Percentiles rank a stretch among this genome's conserved stretches.
Evolutionary conservation across 768 basidiomycete genomes (phyloP).

Genomic region (Leccinum fibrillosum): DNA sequence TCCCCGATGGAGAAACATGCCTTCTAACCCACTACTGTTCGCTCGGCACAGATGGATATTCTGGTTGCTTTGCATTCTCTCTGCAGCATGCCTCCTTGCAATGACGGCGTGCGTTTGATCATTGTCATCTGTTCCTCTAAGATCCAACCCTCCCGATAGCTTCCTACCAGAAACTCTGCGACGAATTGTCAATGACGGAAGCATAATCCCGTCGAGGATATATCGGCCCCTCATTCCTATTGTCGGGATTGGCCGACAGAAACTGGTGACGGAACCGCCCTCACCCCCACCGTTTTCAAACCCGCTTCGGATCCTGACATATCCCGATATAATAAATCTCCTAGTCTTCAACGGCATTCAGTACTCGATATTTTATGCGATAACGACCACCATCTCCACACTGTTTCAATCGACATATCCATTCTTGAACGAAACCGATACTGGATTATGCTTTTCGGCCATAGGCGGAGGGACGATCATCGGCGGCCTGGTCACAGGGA

Average conservation of each 20-base stretch:
- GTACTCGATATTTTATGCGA: slow-evolving; percentile 48
- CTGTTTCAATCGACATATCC: slow-evolving; percentile 50
- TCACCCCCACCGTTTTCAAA: slow-evolving; percentile 32
- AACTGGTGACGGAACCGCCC: background rate
- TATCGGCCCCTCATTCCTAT: slow-evolving; percentile 27
- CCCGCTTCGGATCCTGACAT: slow-evolving; percentile 35
- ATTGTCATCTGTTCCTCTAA: too few relatives aligned
- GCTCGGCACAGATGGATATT: slow-evolving; percentile 19
- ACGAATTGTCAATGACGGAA: slow-evolving; percentile 29
- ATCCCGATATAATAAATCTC: slow-evolving; percentile 36
- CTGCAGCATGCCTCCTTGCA: slow-evolving; percentile 11
- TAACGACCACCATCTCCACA: slow-evolving; percentile 46
- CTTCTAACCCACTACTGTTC: background rate
- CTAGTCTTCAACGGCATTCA: slow-evolving; percentile 54
- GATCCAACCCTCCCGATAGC: slow-evolving; percentile 6
- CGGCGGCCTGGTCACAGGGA: slow-evolving; percentile 58
- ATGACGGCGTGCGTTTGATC: slow-evolving; percentile 9
- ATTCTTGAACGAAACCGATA: slow-evolving; percentile 42
- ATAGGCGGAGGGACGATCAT: slow-evolving; percentile 69
- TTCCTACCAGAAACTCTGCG: slow-evolving; percentile 23
- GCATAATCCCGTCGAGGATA: slow-evolving; percentile 23
- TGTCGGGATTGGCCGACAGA: slow-evolving; percentile 23
- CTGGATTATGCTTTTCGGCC: slow-evolving; percentile 77
- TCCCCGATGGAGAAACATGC: background rate
- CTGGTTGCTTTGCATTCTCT: slow-evolving; percentile 19